Conservation (phyloP, 495 filamentous ascomycete species). For the Hamigera avellanea region DNA sequence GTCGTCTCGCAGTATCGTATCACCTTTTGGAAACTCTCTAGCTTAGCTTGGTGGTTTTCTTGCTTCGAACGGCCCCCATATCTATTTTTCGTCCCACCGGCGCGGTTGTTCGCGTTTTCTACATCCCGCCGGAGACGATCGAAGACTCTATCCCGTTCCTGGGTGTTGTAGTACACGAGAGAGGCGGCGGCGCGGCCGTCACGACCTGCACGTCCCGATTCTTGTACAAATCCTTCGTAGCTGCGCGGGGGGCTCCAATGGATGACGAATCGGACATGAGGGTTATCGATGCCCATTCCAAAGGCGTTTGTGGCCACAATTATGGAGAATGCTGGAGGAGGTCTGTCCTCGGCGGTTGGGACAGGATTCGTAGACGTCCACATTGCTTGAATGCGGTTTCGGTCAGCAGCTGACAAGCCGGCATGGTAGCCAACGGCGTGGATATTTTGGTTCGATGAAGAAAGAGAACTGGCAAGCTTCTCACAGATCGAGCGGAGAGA, state of each 20-base stretch:
- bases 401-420: constrained; percentile 29
- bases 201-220: constrained; percentile 82
- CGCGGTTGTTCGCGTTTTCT: constrained; percentile 24
- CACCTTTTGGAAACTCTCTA: constrained; percentile 43
- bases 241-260: constrained; percentile 89
- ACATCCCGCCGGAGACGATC: constrained; percentile 33
- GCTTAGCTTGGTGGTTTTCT: constrained; percentile 27
- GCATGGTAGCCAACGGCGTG: constrained; percentile 41
- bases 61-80: constrained; percentile 7
- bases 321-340: constrained; percentile 56
- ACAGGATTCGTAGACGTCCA: constrained; percentile 61
- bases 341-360: constrained; percentile 3
- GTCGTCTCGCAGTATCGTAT: constrained; percentile 74
- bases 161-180: constrained; percentile 77
- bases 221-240: constrained; percentile 93
- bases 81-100: constrained; percentile 7
- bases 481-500: constrained; percentile 69
- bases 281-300: constrained; percentile 96
- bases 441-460: constrained; percentile 18
- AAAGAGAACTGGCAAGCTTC: constrained; percentile 43
- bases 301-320: constrained; percentile 94
- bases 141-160: constrained; percentile 68
- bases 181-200: constrained; percentile 80
- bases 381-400: constrained; percentile 37
- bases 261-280: constrained; percentile 83